Conservation (phyloP, 208 protist species). For the Borovskyia barvae region DNA sequence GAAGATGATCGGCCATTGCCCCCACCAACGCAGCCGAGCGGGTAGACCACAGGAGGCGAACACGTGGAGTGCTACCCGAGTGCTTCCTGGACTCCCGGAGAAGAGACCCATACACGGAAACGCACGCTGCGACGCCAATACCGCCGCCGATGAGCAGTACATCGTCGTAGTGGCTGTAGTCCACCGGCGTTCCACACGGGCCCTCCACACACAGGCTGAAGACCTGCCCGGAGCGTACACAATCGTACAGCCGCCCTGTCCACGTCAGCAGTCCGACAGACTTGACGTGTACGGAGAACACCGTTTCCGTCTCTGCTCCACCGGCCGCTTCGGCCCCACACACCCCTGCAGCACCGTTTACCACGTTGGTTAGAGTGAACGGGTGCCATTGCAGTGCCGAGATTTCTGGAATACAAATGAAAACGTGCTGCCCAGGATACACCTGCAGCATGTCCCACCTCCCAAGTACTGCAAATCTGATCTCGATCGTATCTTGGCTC, state of each 20-base stretch:
- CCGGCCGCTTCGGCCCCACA: slow-evolving; percentile 2
- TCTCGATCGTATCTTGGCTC: slow-evolving; percentile 20
- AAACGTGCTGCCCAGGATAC: slow-evolving; percentile 41
- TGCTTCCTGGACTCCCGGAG: neutral
- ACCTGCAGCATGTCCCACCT: slow-evolving; percentile 4
- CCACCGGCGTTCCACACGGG: slow-evolving; percentile 34
- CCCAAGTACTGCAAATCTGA: slow-evolving; percentile 19
- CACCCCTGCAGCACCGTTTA: no score
- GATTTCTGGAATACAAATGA: slow-evolving; percentile 54
- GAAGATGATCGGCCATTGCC: slow-evolving; percentile 13
- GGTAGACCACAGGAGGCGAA: slow-evolving; percentile 18
- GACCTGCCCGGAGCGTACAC: slow-evolving; percentile 14
- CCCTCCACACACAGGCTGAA: slow-evolving; percentile 45
- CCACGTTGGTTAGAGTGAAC: slow-evolving; percentile 42
- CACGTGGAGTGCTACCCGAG: neutral
- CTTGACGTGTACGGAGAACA: slow-evolving; percentile 45
- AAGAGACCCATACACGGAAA: slow-evolving; percentile 32
- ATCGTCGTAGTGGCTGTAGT: slow-evolving; percentile 31
- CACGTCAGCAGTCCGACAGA: slow-evolving; percentile 49
- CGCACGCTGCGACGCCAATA: slow-evolving; percentile 47
- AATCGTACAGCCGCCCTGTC: slow-evolving; percentile 34
- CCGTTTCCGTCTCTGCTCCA: slow-evolving; percentile 3
- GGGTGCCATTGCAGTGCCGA: slow-evolving; percentile 70
- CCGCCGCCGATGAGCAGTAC: slow-evolving; percentile 47
- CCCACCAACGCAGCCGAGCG: slow-evolving; percentile 11